A percentile compares a stretch with the other conserved stretches of the same genome.
phyloP scores from a whole-genome alignment of 345 rosid genomes.

The Gynandropsis gynandra region DNA sequence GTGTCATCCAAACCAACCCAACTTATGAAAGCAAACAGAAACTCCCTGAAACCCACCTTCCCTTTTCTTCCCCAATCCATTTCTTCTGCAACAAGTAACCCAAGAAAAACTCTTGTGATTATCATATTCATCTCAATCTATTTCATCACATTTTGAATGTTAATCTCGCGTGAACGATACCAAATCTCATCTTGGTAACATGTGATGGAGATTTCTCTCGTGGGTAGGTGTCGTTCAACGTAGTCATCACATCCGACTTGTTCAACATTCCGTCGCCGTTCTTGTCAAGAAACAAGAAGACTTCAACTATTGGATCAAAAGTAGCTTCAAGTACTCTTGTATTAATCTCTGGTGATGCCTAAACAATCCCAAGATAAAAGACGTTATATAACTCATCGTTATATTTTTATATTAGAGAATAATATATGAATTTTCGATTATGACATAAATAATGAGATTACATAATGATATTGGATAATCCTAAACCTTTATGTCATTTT shows the following conservation, averaged over 20 bases:
- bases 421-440: too few species aligned
- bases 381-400: not conserved
- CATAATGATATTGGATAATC: too few species aligned
- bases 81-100: conserved; percentile 56
- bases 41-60: conserved; percentile 70
- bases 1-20: conserved; percentile 66
- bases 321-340: conserved; percentile 51
- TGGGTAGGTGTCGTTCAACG: conserved; percentile 56
- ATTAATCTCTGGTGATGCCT: conserved; percentile 38
- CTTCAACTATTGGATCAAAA: conserved; percentile 63
- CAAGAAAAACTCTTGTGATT: conserved; percentile 3
- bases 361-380: conserved; percentile 22
- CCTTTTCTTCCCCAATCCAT: conserved; percentile 86
- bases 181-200: conserved; percentile 57
- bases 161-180: conserved; percentile 24
- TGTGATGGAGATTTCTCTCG: conserved; percentile 66
- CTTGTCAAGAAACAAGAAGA: conserved; percentile 74
- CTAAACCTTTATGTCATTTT: too few species aligned
- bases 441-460: too few species aligned
- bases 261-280: conserved; percentile 71
- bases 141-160: not conserved
- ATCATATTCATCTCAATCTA: not conserved
- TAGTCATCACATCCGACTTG: conserved; percentile 58
- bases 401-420: too few species aligned
- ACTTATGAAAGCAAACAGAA: conserved; percentile 62